Conservation (phyloP, 306 rosid genomes). For the Malus orientalis region DNA sequence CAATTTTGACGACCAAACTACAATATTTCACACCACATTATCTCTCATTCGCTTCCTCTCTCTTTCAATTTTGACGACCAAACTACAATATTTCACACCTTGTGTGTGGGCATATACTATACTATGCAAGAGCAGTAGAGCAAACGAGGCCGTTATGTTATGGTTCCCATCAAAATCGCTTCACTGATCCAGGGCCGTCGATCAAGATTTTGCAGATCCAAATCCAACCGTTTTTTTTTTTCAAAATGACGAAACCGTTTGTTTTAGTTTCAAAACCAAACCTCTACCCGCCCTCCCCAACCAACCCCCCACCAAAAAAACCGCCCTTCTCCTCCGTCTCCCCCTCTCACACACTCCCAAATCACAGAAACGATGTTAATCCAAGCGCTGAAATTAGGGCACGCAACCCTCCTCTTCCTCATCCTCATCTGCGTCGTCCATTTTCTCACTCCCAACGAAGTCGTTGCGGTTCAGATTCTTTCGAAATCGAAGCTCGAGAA, state of each 20-base stretch:
- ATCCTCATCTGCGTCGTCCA: constrained; percentile 18
- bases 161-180: too few species aligned
- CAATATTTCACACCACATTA: too few species aligned
- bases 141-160: too few species aligned
- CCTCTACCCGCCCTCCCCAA: not conserved
- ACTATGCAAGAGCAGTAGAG: too few species aligned
- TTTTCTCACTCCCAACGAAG: not conserved
- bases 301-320: not conserved
- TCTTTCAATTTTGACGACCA: too few species aligned
- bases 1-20: too few species aligned
- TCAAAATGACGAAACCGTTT: not conserved
- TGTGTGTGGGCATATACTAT: too few species aligned
- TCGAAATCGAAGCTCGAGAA: constrained; percentile 88
- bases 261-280: not conserved
- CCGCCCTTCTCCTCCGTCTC: not conserved
- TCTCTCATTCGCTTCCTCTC: too few species aligned
- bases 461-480: constrained; percentile 55
- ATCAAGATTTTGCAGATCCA: too few species aligned
- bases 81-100: too few species aligned
- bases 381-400: not conserved
- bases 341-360: not conserved
- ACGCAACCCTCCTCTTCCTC: constrained; percentile 14
- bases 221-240: not conserved
- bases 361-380: not conserved
- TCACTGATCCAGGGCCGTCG: too few species aligned